phyloP scores from a whole-genome alignment of 768 basidiomycete genomes.

The Tulasnella sp. region DNA sequence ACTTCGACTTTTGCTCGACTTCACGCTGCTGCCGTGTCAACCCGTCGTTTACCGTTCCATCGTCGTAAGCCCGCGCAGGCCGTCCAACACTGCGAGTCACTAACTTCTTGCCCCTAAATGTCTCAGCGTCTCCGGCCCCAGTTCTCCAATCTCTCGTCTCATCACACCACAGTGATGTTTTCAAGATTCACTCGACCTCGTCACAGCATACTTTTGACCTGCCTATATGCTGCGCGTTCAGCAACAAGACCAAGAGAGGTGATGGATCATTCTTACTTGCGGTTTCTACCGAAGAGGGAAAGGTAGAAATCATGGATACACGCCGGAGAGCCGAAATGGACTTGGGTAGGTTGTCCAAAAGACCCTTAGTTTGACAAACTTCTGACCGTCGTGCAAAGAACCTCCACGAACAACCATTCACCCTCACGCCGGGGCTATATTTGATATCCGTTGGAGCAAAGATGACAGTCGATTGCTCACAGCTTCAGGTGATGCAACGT shows the following conservation, averaged over 20 bases:
- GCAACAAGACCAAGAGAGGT: constrained; percentile 19
- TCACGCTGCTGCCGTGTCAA: neutral
- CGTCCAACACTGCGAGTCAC: neutral
- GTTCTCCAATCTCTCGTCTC: constrained; percentile 29
- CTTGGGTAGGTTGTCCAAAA: neutral
- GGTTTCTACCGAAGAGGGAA: constrained; percentile 28
- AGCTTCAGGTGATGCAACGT: constrained; percentile 26
- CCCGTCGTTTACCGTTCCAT: neutral
- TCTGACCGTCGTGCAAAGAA: constrained; percentile 5
- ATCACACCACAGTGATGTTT: constrained; percentile 23
- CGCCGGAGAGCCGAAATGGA: neutral
- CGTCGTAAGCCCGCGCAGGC: neutral
- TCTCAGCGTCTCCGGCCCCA: constrained; percentile 13
- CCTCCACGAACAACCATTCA: constrained; percentile 18
- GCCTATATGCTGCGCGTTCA: constrained; percentile 15
- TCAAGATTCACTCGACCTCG: constrained; percentile 23
- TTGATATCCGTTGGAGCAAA: constrained; percentile 24
- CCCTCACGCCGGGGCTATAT: constrained; percentile 18
- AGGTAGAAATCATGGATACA: constrained; percentile 24
- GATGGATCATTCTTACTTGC: constrained; percentile 10
- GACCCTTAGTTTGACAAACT: neutral
- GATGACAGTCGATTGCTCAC: constrained; percentile 27
- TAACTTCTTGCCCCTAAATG: neutral
- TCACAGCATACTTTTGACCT: constrained; percentile 5
- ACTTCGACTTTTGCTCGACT: neutral